phyloP scores from a whole-genome alignment of 345 rosid species.

The Brassica cretica region DNA sequence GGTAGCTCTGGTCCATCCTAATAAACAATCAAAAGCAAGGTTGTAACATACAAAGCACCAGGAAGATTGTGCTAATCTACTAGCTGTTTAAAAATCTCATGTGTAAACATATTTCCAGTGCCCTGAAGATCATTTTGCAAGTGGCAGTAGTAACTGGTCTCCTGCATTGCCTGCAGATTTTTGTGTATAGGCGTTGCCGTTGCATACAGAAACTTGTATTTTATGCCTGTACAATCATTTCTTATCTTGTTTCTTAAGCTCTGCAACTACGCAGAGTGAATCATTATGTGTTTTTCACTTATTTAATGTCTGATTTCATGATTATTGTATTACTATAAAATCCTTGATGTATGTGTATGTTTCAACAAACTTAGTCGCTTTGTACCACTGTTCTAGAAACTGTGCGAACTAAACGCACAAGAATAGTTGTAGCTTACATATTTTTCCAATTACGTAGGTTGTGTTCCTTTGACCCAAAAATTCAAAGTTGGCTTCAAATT shows the following conservation, averaged over 20 bases:
- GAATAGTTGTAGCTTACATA: conserved; percentile 30
- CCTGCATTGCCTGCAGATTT: conserved; percentile 24
- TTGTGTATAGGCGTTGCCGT: conserved; percentile 8
- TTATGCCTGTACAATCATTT: conserved; percentile 12
- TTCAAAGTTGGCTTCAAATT: conserved; percentile 14
- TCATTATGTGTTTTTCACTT: background rate
- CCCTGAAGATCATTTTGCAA: conserved; percentile 25
- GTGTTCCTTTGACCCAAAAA: conserved; percentile 16
- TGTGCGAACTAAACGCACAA: background rate
- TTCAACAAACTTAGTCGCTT: conserved; percentile 22
- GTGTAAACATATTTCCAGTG: conserved; percentile 5
- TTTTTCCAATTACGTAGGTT: conserved; percentile 2
- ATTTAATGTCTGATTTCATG: conserved; percentile 7
- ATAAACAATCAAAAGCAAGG: conserved; percentile 11
- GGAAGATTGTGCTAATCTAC: background rate
- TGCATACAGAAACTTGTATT: conserved; percentile 22
- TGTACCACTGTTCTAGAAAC: conserved; percentile 8
- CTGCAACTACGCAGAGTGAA: conserved; percentile 9
- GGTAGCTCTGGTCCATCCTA: conserved; percentile 35
- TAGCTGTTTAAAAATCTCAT: background rate
- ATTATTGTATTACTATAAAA: background rate
- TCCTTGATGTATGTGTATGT: conserved; percentile 13
- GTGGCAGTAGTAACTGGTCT: conserved; percentile 22
- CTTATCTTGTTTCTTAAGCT: conserved; percentile 7
- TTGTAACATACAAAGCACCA: background rate